Base-by-base conservation (phyloP, 495 filamentous ascomycete genomes). In the Penicillium crystallinum region DNA sequence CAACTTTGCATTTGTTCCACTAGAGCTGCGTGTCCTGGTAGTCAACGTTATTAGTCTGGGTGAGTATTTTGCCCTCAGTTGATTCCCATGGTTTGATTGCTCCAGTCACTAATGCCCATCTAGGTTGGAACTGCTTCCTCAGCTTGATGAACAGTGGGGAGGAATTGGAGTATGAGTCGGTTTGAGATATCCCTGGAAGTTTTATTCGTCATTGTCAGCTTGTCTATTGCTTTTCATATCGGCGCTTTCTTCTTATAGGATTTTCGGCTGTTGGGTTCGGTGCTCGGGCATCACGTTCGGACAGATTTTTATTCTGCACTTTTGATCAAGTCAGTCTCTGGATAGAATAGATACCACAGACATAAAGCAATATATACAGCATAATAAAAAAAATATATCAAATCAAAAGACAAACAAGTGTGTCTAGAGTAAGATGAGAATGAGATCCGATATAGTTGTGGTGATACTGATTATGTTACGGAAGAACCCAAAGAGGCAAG, bases 41-140 rank as follows among this genome's bases (percentile, higher is more conserved):
- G 93, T 97, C 39, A 98, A 98, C 63, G 68, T 95, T 17, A 77
- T 97, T 37, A 80, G 77, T 60, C 73, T 89, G 56, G 86, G 85
- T 89, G 66, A 67, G 83, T 78, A 7, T 15, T 19, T 10, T 38
- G 27, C 9, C 29, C 14, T n/a, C 5, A 2, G 7, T 3, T 27
- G 23, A 27, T 17, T 8, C 17, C 17, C 19, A 14, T 19, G 38
- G 31, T 23, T 10, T 14, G 9, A 9, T 17, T 4, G 3, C n/a
- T 45, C 53, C 54, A 56, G 65, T 47, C 8, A 68, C 61, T 59
- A 47, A 45, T 18, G 12, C 31, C 19, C 75, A 57, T 38, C 68
- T 77, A 81, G 92, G 90, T 54, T 98, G 93, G 93, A 98, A 98
- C 65, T 96, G 90, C 67, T 93, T 96, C 67, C 69, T 98, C 44